These are phyloP conservation scores for Lentinula edodes DNA, from an alignment of 768 basidiomycete species.

Conservation along the genomic window DNA sequence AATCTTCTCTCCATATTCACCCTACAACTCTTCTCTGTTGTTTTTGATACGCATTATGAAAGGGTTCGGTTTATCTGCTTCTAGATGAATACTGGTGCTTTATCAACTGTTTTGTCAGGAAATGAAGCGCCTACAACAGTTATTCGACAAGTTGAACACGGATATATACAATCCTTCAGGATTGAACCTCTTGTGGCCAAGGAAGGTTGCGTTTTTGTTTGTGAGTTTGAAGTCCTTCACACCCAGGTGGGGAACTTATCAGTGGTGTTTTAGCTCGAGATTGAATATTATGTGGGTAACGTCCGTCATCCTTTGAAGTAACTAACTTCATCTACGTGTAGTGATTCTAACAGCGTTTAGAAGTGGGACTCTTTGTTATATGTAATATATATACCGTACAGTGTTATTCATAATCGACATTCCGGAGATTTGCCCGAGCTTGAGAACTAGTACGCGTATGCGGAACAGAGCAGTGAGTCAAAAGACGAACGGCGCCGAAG, in stretches of 20 bases:
- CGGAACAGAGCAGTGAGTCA: not conserved
- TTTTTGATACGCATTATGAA: constrained; percentile 73
- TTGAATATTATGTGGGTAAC: constrained; percentile 83
- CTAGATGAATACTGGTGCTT: not conserved
- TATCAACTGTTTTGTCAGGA: constrained; percentile 46
- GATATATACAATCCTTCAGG: constrained; percentile 81
- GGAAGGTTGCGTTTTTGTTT: constrained; percentile 82
- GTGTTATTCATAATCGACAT: too few relatives aligned
- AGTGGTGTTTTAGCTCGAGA: constrained; percentile 63
- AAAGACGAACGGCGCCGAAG: not conserved
- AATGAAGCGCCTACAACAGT: constrained; percentile 57
- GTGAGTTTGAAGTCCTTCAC: constrained; percentile 46
- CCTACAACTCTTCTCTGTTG: constrained; percentile 71
- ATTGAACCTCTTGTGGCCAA: constrained; percentile 82
- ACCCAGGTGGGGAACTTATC: not conserved
- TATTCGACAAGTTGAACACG: constrained; percentile 65
- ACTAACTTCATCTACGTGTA: not conserved
- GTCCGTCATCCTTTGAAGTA: not conserved
- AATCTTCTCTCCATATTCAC: constrained; percentile 76
- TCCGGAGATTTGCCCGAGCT: not conserved
- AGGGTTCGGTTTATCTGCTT: constrained; percentile 41
- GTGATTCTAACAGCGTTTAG: not conserved
- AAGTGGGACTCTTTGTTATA: too few relatives aligned
- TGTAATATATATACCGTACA: too few relatives aligned
- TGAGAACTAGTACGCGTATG: not conserved